Evolutionary conservation across 495 filamentous ascomycete genomes (phyloP).

Genomic region (Parachaetomium inaequale): DNA sequence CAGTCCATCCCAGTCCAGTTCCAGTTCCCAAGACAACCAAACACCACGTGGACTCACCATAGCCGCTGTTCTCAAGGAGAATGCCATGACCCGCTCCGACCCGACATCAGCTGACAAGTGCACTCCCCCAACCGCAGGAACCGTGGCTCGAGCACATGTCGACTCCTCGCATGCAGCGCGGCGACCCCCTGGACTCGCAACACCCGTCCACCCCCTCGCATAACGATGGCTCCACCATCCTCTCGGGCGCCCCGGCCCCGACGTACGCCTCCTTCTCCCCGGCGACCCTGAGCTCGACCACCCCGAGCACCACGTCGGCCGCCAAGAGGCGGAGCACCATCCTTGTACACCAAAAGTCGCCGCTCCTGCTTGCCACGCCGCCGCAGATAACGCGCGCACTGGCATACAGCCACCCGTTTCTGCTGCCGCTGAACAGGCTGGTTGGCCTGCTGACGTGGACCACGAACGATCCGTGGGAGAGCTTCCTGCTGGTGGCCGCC

Average conservation of each 20-base stretch:
- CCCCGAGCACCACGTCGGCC: conserved; percentile 53
- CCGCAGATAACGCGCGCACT: conserved; percentile 89
- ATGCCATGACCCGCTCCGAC: conserved; percentile 8
- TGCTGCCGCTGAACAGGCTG: conserved; percentile 78
- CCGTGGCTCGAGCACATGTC: conserved; percentile 52
- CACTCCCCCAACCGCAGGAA: conserved; percentile 34
- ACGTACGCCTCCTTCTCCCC: conserved; percentile 67
- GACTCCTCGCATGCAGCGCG: conserved; percentile 37
- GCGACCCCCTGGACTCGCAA: conserved; percentile 33
- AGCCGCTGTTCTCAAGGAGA: not conserved
- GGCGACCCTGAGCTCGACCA: conserved; percentile 59
- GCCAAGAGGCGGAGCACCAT: conserved; percentile 81
- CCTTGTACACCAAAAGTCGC: conserved; percentile 94
- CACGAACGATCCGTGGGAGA: conserved; percentile 89
- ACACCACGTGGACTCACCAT: not conserved
- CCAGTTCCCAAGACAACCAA: not conserved
- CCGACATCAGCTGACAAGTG: conserved; percentile 21
- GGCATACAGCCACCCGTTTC: conserved; percentile 90
- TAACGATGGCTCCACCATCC: conserved; percentile 28
- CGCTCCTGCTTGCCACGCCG: conserved; percentile 86
- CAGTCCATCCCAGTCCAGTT: no score
- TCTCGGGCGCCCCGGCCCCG: conserved; percentile 27
- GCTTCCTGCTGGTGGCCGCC: conserved; percentile 76
- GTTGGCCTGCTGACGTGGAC: conserved; percentile 89
- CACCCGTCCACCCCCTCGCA: conserved; percentile 27